A percentile compares a stretch with the other conserved stretches of the same genome.
Evolutionary conservation across 2,329 filamentous ascomycete species (phyloP).

Genomic region (Myotisia sp.): DNA sequence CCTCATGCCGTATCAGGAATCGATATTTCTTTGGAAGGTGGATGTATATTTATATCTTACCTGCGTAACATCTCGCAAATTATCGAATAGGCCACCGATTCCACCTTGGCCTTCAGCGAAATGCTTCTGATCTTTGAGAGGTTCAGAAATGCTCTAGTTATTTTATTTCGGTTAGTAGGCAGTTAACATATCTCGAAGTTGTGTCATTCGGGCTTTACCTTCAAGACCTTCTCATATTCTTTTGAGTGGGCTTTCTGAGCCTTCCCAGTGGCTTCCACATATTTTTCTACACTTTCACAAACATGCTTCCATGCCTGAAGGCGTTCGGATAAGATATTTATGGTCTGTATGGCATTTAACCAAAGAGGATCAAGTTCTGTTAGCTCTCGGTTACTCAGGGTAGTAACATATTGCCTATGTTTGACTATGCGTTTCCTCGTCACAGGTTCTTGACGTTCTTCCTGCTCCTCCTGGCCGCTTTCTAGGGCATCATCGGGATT

Average conservation of each 20-base stretch:
- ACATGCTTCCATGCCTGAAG: conserved; percentile 94
- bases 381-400: neutral
- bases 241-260: conserved; percentile 72
- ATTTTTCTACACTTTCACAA: conserved; percentile 80
- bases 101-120: conserved; percentile 85
- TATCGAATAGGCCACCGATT: conserved; percentile 81
- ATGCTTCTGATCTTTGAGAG: conserved; percentile 78
- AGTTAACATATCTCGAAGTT: conserved; percentile 7
- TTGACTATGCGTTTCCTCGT: no score
- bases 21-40: neutral
- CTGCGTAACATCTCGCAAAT: conserved; percentile 79
- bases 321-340: conserved; percentile 70
- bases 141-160: conserved; percentile 61
- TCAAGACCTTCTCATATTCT: conserved; percentile 89
- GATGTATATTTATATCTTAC: conserved; percentile 24
- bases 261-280: conserved; percentile 73
- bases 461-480: no score
- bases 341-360: conserved; percentile 39
- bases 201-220: conserved; percentile 37
- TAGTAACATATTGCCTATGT: no score
- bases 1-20: neutral
- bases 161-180: no score
- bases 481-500: no score
- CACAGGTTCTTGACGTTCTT: no score
- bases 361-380: conserved; percentile 7